Percentiles rank a stretch among this genome's conserved stretches.
These are phyloP conservation scores for Oenanthe javanica DNA, from an alignment of 140 eudicot species.

Conservation along the genomic window DNA sequence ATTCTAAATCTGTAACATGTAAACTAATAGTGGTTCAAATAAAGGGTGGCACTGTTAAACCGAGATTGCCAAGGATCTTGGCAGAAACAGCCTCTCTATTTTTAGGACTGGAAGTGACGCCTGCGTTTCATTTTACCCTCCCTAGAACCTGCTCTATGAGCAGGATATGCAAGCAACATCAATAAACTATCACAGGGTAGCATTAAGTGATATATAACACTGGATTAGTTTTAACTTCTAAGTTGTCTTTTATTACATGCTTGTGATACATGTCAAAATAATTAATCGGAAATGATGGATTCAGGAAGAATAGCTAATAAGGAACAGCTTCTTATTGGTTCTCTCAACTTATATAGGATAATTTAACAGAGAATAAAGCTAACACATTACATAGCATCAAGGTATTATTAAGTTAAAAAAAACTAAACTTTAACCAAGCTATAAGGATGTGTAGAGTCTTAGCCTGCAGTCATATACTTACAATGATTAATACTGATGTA, in stretches of 20 bases:
- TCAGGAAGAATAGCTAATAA: background rate
- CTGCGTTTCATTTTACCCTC: background rate
- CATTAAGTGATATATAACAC: background rate
- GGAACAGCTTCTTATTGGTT: background rate
- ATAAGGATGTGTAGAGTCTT: background rate
- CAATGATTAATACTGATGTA: slow-evolving; percentile 89
- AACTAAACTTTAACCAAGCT: background rate
- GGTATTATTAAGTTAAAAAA: background rate
- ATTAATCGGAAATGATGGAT: background rate
- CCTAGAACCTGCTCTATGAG: background rate
- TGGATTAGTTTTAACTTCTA: background rate
- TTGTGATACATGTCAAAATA: background rate
- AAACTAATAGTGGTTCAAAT: background rate
- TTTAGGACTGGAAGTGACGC: background rate
- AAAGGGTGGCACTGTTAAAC: background rate
- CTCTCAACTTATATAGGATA: background rate
- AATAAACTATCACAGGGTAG: background rate
- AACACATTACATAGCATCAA: background rate
- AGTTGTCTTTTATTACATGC: background rate
- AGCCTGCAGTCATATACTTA: slow-evolving; percentile 34
- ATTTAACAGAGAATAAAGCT: background rate
- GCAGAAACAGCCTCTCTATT: background rate
- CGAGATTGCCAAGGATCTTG: background rate
- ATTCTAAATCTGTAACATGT: background rate
- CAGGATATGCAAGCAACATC: background rate